A percentile compares a stretch with the other conserved stretches of the same genome.
Evolutionary conservation across 805 yeast species (phyloP).

Genomic region (Metschnikowia kofuensis): DNA sequence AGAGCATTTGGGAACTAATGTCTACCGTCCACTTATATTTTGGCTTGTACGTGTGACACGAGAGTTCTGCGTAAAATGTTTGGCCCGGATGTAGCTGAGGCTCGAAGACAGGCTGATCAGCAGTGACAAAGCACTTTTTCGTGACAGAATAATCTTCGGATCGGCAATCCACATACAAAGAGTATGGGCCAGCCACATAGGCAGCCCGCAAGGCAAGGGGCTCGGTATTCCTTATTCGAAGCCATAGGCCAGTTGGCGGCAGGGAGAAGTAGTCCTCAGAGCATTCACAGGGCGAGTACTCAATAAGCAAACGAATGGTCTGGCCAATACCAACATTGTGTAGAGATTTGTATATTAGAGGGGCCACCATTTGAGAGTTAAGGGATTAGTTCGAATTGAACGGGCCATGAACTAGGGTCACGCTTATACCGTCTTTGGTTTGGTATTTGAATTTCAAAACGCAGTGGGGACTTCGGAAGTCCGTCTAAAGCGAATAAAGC

Average conservation of each 20-base stretch:
- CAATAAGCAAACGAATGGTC: constrained; percentile 13
- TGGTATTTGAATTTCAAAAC: too few relatives aligned
- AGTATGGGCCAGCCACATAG: constrained; percentile 84
- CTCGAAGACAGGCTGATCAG: constrained; percentile 74
- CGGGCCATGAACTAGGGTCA: too few relatives aligned
- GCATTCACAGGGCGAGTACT: constrained; percentile 14
- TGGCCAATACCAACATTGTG: constrained; percentile 18
- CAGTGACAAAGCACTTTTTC: constrained; percentile 56
- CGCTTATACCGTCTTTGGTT: too few relatives aligned
- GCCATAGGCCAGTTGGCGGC: constrained; percentile 37
- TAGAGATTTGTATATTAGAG: constrained; percentile 14
- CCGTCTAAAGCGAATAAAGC: too few relatives aligned
- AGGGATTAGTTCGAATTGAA: neutral
- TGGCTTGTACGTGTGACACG: constrained; percentile 59
- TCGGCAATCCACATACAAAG: constrained; percentile 78
- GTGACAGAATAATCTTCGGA: constrained; percentile 61
- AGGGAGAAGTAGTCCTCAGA: constrained; percentile 15
- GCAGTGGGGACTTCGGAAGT: too few relatives aligned
- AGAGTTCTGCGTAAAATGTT: constrained; percentile 54
- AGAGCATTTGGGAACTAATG: constrained; percentile 74
- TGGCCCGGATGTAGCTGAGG: constrained; percentile 73
- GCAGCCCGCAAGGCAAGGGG: constrained; percentile 75
- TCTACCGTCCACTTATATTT: constrained; percentile 76
- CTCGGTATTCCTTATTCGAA: constrained; percentile 69
- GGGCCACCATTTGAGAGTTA: constrained; percentile 4